Conservation (phyloP, 208 protist species). For the Crithidia sp. region DNA sequence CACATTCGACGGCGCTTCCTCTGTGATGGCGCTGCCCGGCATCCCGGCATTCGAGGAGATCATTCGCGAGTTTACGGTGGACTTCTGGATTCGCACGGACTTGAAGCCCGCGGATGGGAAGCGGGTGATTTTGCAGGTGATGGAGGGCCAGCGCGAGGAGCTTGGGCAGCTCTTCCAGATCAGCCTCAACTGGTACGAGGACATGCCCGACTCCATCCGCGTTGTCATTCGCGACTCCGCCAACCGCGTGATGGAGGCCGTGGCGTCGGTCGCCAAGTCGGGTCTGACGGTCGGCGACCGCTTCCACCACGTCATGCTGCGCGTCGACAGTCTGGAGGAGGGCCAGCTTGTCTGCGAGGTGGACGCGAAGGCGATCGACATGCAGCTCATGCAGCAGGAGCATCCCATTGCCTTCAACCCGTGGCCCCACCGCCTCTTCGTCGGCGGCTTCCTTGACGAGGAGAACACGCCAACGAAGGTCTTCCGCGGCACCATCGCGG, state of each 20-base stretch:
- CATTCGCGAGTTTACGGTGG: slow-evolving; percentile 73
- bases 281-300: slow-evolving; percentile 25
- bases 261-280: slow-evolving; percentile 45
- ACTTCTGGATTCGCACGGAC: slow-evolving; percentile 90
- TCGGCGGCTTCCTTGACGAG: slow-evolving; percentile 82
- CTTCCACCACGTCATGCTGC: slow-evolving; percentile 87
- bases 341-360: slow-evolving; percentile 69
- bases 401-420: slow-evolving; percentile 88
- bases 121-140: slow-evolving; percentile 79
- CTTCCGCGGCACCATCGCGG: slow-evolving; percentile 73
- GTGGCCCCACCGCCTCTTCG: slow-evolving; percentile 88
- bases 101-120: slow-evolving; percentile 47
- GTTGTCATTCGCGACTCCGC: slow-evolving; percentile 78
- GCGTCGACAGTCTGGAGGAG: slow-evolving; percentile 80
- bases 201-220: slow-evolving; percentile 69
- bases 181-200: slow-evolving; percentile 77
- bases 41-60: slow-evolving; percentile 89
- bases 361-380: slow-evolving; percentile 51
- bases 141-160: slow-evolving; percentile 79
- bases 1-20: slow-evolving; percentile 77
- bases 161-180: slow-evolving; percentile 85
- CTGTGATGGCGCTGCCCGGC: slow-evolving; percentile 80
- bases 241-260: slow-evolving; percentile 87
- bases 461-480: slow-evolving; percentile 59
- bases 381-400: slow-evolving; percentile 86